These are phyloP conservation scores for Leishmania mexicana DNA, from an alignment of 208 protist species.

Conservation along the genomic window DNA sequence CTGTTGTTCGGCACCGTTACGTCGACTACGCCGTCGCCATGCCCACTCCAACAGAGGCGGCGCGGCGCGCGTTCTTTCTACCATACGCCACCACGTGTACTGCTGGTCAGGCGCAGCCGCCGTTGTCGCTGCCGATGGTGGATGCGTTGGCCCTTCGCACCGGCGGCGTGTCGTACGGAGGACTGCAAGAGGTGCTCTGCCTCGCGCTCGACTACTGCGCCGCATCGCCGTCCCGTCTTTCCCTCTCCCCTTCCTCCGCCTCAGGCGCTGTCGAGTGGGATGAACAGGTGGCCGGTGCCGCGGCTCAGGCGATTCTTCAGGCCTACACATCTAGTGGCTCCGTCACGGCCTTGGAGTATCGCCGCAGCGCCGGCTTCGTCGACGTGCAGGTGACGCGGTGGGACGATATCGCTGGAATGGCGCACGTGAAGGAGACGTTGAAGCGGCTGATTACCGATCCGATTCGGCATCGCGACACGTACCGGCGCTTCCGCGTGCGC, in stretches of 20 bases:
- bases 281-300: slow-evolving; percentile 12
- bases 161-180: slow-evolving; percentile 72
- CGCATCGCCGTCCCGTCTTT: too few species aligned
- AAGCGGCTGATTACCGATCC: slow-evolving; percentile 53
- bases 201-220: slow-evolving; percentile 18
- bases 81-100: neutral
- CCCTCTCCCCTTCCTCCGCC: neutral
- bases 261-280: slow-evolving; percentile 1
- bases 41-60: slow-evolving; percentile 60
- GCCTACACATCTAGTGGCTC: slow-evolving; percentile 51
- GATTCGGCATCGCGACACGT: slow-evolving; percentile 27
- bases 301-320: slow-evolving; percentile 38
- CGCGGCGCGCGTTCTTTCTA: slow-evolving; percentile 54
- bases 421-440: slow-evolving; percentile 51
- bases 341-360: slow-evolving; percentile 51
- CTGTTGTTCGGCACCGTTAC: slow-evolving; percentile 40
- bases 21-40: slow-evolving; percentile 54
- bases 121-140: slow-evolving; percentile 20
- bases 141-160: slow-evolving; percentile 56
- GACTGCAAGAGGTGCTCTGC: slow-evolving; percentile 46
- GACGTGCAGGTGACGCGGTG: slow-evolving; percentile 75
- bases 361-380: slow-evolving; percentile 64
- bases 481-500: slow-evolving; percentile 45
- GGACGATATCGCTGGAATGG: slow-evolving; percentile 82
- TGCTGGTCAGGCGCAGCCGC: neutral